Conservation (phyloP, 345 rosid genomes). For the Salix udensis region DNA sequence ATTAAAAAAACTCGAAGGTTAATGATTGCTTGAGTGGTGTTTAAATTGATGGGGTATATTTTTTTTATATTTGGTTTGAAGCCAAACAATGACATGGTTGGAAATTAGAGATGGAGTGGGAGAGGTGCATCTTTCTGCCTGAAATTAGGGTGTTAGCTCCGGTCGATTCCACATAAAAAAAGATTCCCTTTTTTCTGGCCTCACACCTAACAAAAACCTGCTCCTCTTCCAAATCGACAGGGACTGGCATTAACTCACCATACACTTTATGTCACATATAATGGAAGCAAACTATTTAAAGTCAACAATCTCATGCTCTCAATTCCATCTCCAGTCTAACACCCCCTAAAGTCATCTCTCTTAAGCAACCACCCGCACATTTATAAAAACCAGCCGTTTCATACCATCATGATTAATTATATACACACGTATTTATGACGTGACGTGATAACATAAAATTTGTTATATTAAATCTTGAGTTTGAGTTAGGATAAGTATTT, state of each 20-base stretch:
- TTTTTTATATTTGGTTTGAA: too few species aligned
- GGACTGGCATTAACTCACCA: conserved; percentile 5
- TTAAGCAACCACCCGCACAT: conserved; percentile 27
- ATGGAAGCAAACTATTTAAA: background rate
- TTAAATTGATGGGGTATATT: too few species aligned
- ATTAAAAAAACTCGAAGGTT: too few species aligned
- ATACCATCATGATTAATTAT: background rate
- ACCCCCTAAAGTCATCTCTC: conserved; percentile 11
- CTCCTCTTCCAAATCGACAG: conserved; percentile 14
- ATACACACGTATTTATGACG: too few species aligned
- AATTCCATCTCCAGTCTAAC: background rate
- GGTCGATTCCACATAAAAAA: conserved; percentile 9
- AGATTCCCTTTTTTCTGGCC: conserved; percentile 7
- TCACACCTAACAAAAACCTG: conserved; percentile 34
- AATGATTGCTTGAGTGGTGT: too few species aligned
- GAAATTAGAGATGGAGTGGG: background rate
- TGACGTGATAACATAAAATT: too few species aligned
- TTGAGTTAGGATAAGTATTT: too few species aligned
- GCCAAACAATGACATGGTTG: too few species aligned
- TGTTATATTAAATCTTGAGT: too few species aligned
- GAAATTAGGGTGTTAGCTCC: conserved; percentile 9
- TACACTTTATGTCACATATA: conserved; percentile 5
- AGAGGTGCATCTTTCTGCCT: background rate
- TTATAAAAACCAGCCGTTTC: background rate
- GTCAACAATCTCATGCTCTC: conserved; percentile 35